Percentiles rank a stretch among this genome's conserved stretches.
These are phyloP conservation scores for Diutina scorzettiae DNA, from an alignment of 1,139 yeast species.

Conservation along the genomic window DNA sequence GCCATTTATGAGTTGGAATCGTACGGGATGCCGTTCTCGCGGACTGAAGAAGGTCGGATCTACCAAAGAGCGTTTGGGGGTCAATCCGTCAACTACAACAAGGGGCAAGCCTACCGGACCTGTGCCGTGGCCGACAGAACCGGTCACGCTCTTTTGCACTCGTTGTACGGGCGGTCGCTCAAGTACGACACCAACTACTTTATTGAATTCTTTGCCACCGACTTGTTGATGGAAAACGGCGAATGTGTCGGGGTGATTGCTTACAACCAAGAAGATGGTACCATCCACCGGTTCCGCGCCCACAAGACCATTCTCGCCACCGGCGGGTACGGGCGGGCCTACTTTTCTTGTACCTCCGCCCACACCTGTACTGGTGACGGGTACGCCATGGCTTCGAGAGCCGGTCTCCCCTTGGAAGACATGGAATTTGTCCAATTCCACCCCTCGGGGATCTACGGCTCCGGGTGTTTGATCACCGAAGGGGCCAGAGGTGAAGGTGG, in stretches of 20 bases:
- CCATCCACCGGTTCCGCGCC: constrained; percentile 93
- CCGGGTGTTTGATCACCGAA: constrained; percentile 97
- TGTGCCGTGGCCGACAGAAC: constrained; percentile 99
- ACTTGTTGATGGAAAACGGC: constrained; percentile 89
- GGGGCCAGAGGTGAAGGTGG: constrained; percentile 99
- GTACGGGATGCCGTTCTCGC: constrained; percentile 95
- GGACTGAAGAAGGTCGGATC: constrained; percentile 94
- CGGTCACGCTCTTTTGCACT: constrained; percentile 93
- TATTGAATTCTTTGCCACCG: constrained; percentile 95
- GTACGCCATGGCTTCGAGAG: constrained; percentile 95
- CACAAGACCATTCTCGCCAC: constrained; percentile 95
- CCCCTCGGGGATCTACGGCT: constrained; percentile 98
- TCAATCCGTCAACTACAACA: constrained; percentile 89
- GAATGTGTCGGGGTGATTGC: constrained; percentile 96
- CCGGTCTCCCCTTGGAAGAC: constrained; percentile 96
- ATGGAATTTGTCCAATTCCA: constrained; percentile 98
- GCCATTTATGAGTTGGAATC: constrained; percentile 95
- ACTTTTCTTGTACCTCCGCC: constrained; percentile 97
- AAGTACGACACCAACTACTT: constrained; percentile 96
- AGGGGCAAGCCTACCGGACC: constrained; percentile 98
- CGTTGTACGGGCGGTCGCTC: constrained; percentile 91
- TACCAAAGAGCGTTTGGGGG: constrained; percentile 99
- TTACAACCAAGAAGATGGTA: constrained; percentile 97
- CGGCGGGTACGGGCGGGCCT: constrained; percentile 98
- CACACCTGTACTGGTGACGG: constrained; percentile 99